Conservation (phyloP, 2,329 filamentous ascomycete genomes). For the Neofusicoccum umdonicola region DNA sequence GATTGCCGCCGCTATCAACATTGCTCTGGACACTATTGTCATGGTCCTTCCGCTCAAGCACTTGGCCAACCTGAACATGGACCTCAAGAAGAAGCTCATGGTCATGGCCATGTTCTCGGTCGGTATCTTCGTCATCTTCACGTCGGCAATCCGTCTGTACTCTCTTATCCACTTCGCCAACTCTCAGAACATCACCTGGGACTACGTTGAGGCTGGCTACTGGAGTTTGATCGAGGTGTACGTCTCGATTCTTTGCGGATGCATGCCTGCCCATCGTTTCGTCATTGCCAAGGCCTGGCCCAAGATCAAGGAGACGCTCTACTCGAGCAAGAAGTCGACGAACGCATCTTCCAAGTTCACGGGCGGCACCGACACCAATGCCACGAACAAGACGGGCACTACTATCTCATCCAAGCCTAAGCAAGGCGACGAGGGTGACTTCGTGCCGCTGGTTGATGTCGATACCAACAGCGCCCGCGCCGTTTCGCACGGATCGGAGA, state of each 20-base stretch:
- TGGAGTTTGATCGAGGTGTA: conserved; percentile 44
- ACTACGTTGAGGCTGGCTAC: conserved; percentile 39
- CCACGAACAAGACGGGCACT: neutral
- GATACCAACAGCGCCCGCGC: conserved; percentile 19
- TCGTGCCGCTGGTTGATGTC: conserved; percentile 25
- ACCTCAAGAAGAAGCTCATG: conserved; percentile 32
- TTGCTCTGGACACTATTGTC: conserved; percentile 27
- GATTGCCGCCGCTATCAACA: conserved; percentile 33
- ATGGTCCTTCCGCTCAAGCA: conserved; percentile 34
- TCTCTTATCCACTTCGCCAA: conserved; percentile 43
- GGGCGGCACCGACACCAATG: neutral
- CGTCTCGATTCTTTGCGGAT: conserved; percentile 41
- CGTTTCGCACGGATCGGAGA: neutral
- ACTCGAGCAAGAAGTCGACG: neutral
- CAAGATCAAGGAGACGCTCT: conserved; percentile 12
- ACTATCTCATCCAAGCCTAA: conserved; percentile 24
- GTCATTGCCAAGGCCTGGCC: conserved; percentile 20
- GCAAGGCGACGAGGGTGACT: conserved; percentile 22
- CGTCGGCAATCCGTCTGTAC: conserved; percentile 44
- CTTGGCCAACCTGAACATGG: conserved; percentile 31
- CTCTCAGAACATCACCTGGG: conserved; percentile 42
- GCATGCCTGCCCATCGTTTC: conserved; percentile 36
- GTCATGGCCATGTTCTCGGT: conserved; percentile 38
- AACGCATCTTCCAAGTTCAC: neutral
- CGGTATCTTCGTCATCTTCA: conserved; percentile 41